These are phyloP conservation scores for Thalassiosira hispida DNA, from an alignment of 352 stramenopile species.

Conservation along the genomic window DNA sequence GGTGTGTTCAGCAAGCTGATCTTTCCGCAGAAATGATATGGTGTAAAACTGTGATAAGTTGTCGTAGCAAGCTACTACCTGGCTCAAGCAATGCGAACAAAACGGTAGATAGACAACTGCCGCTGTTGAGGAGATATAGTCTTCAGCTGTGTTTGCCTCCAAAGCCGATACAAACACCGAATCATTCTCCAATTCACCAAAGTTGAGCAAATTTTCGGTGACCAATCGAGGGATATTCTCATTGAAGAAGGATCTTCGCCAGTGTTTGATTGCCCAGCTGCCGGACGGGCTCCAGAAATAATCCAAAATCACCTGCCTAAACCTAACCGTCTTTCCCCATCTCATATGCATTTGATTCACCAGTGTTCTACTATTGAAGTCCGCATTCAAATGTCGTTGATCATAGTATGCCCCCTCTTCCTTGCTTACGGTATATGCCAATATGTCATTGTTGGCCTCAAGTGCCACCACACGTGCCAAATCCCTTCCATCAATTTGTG, in stretches of 20 bases:
- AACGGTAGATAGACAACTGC: conserved; percentile 79
- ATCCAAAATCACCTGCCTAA: conserved; percentile 69
- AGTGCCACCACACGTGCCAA: conserved; percentile 69
- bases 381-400: conserved; percentile 68
- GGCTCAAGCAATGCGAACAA: conserved; percentile 73
- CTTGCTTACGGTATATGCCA: conserved; percentile 77
- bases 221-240: conserved; percentile 59
- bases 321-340: conserved; percentile 47
- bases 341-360: conserved; percentile 46
- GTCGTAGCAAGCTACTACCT: conserved; percentile 59
- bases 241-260: conserved; percentile 62
- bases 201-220: conserved; percentile 48
- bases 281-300: conserved; percentile 82
- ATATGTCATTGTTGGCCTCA: conserved; percentile 62
- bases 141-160: conserved; percentile 6
- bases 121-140: conserved; percentile 35
- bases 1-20: conserved; percentile 65
- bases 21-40: conserved; percentile 75
- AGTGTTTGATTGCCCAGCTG: conserved; percentile 61
- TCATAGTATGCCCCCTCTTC: conserved; percentile 68
- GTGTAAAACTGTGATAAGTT: conserved; percentile 68
- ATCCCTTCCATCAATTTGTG: conserved; percentile 78
- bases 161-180: conserved; percentile 27
- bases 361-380: conserved; percentile 76
- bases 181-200: conserved; percentile 51